Evolutionary conservation across 257 asterid genomes (phyloP).

Genomic region (Eustoma russellianum): DNA sequence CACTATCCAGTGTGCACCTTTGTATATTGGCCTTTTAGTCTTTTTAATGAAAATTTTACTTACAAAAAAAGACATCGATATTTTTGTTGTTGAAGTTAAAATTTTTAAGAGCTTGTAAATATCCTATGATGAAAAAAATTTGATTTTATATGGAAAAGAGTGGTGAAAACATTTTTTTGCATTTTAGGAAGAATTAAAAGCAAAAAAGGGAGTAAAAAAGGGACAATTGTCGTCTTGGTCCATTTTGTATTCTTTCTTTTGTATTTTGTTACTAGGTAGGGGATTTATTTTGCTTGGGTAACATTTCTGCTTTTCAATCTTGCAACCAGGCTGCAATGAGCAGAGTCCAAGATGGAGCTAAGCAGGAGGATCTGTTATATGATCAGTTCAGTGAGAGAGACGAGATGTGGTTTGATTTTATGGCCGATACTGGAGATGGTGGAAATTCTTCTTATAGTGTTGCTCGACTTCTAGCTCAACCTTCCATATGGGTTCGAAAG

Average conservation of each 20-base stretch:
- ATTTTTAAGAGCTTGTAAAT: no score
- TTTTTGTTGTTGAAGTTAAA: no score
- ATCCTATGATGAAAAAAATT: no score
- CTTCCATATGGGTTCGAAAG: slow-evolving; percentile 46
- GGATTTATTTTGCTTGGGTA: not conserved
- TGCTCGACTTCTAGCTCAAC: slow-evolving; percentile 94
- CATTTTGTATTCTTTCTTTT: not conserved
- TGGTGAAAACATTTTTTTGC: no score
- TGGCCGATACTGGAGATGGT: slow-evolving; percentile 99
- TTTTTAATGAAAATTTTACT: no score
- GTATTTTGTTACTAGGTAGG: not conserved
- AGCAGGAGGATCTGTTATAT: slow-evolving; percentile 75
- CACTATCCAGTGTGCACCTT: no score
- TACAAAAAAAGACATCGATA: no score
- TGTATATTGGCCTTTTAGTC: no score
- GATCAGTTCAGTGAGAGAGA: slow-evolving; percentile 78
- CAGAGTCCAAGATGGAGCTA: slow-evolving; percentile 67
- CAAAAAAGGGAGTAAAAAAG: no score
- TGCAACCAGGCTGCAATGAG: slow-evolving; percentile 87
- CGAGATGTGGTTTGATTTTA: slow-evolving; percentile 97
- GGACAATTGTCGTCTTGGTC: not conserved
- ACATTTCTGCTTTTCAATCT: not conserved
- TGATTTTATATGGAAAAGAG: no score
- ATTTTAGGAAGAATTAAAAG: no score
- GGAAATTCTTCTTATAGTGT: slow-evolving; percentile 92